Conservation (phyloP, 2,329 filamentous ascomycete genomes). For the Hymenoscyphus fructigenus region DNA sequence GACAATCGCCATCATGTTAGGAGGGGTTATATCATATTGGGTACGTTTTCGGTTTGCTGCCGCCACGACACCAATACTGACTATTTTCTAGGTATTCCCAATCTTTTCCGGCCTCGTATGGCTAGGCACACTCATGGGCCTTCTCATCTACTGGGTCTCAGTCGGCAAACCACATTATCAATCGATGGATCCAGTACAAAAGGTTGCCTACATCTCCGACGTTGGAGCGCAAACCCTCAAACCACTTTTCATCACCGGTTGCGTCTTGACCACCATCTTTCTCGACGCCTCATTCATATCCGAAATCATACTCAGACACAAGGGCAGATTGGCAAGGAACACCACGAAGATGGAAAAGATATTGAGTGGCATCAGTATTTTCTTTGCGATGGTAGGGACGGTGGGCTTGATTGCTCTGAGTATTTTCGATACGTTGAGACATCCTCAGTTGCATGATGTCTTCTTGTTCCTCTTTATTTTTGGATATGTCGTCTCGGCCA, state of each 20-base stretch:
- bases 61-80: neutral
- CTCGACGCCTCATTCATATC: constrained; percentile 78
- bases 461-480: constrained; percentile 82
- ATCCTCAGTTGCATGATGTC: constrained; percentile 67
- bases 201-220: constrained; percentile 72
- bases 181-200: constrained; percentile 58
- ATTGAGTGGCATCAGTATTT: constrained; percentile 59
- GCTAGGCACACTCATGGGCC: constrained; percentile 32
- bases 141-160: constrained; percentile 55
- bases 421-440: constrained; percentile 78
- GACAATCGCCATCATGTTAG: constrained; percentile 32
- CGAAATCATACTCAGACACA: constrained; percentile 84
- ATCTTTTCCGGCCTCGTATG: constrained; percentile 61
- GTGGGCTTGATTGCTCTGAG: constrained; percentile 77
- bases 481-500: constrained; percentile 80
- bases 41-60: constrained; percentile 39
- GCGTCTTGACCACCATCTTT: constrained; percentile 69
- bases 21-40: constrained; percentile 39
- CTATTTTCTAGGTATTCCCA: constrained; percentile 55
- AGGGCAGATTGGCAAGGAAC: constrained; percentile 75
- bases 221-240: constrained; percentile 63
- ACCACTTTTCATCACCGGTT: constrained; percentile 76
- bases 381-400: constrained; percentile 72
- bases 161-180: constrained; percentile 54
- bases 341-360: constrained; percentile 60